phyloP scores from a whole-genome alignment of 176 grass and related monocot genomes.

The Bolboschoenus planiculmis region DNA sequence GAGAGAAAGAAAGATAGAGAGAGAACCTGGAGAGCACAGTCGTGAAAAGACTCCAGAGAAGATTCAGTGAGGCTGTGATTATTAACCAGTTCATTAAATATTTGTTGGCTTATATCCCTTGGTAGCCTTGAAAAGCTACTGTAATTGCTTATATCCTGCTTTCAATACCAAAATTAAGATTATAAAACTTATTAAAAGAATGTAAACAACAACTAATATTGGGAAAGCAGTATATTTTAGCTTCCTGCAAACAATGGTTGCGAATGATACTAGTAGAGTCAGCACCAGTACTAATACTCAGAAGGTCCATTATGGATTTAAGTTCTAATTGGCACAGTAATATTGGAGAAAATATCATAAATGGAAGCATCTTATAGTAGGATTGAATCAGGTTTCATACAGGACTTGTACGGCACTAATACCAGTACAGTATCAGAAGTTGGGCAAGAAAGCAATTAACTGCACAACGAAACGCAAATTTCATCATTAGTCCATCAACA shows the following conservation, averaged over 20 bases:
- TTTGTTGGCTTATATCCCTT: conserved; percentile 94
- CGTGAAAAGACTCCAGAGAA: conserved; percentile 55
- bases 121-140: conserved; percentile 70
- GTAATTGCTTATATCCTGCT: conserved; percentile 78
- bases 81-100: conserved; percentile 81
- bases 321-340: not conserved
- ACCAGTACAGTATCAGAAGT: not conserved
- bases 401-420: not conserved
- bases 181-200: not conserved
- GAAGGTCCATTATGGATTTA: too few species aligned
- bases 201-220: not conserved
- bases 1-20: conserved; percentile 11
- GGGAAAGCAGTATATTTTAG: not conserved
- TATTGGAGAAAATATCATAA: not conserved
- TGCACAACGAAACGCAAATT: conserved; percentile 11
- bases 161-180: conserved; percentile 21
- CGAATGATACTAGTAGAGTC: not conserved
- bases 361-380: not conserved
- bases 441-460: not conserved
- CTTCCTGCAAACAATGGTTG: not conserved
- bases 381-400: not conserved
- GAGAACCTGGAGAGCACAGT: conserved; percentile 87
- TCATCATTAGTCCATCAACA: not conserved
- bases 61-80: conserved; percentile 46
- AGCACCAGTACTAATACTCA: not conserved